Evolutionary conservation across 2,329 filamentous ascomycete genomes (phyloP), one percentile per base, ranked within the genome.

Genomic region (Pestalotiopsis sp.): DNA sequence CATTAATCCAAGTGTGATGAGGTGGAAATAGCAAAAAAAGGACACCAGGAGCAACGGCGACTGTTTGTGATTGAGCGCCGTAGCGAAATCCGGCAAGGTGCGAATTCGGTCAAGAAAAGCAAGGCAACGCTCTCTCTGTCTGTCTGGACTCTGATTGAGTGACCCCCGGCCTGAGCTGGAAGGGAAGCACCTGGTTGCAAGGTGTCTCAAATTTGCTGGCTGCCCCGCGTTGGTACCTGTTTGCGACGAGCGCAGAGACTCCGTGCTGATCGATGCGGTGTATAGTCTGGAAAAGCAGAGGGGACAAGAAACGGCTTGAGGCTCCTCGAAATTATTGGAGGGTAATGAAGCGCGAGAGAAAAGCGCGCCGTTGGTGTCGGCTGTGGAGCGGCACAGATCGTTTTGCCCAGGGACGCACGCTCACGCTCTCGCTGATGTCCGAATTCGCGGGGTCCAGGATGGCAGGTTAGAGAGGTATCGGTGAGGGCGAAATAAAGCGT

Each of bases 181-280:
- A 67, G 56, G 66, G 66, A 67, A 67, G 57, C 57, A 52, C 66
- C 66, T 36, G 66, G 58, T 62, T 62, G 57, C 23, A 39, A 67
- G 59, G 59, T 63, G 58, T 62, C 58, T 67, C 58, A 63, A 67
- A 63, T 62, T 63, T 67, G 20, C 25, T 52, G 45, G 20, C 45
- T 59, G 52, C 65, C 56, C 65, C 65, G 65, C 65, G 65, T 56
- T 56, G 52, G 39, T 41, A 59, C 63, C 58, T 67, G 66, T 63
- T 67, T 63, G 66, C 39, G 36, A 41, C 36, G 57, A 63, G 58
- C 45, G 59, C 66, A 67, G 41, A 56, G 59, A 67, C 25, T 23
- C 57, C 36, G n/a, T 58, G 27, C 23, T 63, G 66, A 25, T 41
- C 66, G 58, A 62, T 41, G 58, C 59, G 41, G 59, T 49, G 52